Conservation (phyloP, 148 eudicot species). For the Chenopodium berlandieri region DNA sequence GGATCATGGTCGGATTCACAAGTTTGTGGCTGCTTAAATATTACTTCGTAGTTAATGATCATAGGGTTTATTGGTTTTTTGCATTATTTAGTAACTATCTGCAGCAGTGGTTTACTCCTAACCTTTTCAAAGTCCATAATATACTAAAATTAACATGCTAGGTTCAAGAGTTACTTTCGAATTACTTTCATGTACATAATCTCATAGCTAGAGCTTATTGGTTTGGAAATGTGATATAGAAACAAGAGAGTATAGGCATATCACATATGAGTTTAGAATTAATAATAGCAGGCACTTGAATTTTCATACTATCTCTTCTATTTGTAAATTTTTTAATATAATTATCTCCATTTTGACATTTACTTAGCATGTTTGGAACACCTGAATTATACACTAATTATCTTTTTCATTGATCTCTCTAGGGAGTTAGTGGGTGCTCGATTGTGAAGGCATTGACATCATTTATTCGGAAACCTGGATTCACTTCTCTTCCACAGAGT, state of each 20-base stretch:
- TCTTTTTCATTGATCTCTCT: constrained; percentile 7
- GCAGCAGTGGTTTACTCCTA: background rate
- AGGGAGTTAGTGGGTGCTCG: constrained; percentile 75
- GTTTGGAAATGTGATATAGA: background rate
- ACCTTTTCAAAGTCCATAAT: background rate
- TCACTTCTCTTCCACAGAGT: constrained; percentile 59
- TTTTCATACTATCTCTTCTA: background rate
- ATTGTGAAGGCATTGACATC: constrained; percentile 53
- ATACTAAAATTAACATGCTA: no score
- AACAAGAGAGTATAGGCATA: background rate
- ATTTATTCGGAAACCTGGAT: constrained; percentile 55
- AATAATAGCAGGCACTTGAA: background rate
- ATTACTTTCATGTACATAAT: background rate
- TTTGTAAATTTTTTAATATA: background rate
- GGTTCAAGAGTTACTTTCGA: no score
- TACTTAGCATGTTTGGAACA: background rate
- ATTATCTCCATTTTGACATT: background rate
- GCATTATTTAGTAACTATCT: background rate
- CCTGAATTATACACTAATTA: constrained; percentile 3
- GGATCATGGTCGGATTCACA: background rate
- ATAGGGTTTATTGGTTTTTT: no score
- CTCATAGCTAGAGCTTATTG: background rate
- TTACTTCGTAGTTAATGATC: no score
- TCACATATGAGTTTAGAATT: background rate
- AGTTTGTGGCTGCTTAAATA: background rate